Conservation (phyloP, 2,329 filamentous ascomycete genomes). For the Coniochaeta sp. region DNA sequence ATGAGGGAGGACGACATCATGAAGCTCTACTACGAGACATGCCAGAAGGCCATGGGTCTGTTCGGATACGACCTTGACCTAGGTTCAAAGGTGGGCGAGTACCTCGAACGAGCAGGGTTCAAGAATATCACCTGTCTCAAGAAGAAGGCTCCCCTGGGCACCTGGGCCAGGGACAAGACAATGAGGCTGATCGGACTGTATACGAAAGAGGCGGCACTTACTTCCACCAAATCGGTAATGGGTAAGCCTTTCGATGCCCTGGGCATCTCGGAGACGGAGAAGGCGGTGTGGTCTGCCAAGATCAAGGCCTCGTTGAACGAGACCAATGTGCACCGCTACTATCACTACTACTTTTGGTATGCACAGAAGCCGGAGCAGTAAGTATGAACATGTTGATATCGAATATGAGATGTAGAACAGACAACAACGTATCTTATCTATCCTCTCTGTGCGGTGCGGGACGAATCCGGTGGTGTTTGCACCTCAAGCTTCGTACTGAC, state of each 20-base stretch:
- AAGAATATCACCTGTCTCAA: slow-evolving; percentile 27
- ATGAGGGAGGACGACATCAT: slow-evolving; percentile 7
- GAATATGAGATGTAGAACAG: neutral
- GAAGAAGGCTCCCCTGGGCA: slow-evolving; percentile 36
- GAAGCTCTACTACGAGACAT: slow-evolving; percentile 14
- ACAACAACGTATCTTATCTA: neutral
- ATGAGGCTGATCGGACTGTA: slow-evolving; percentile 30
- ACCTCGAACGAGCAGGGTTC: slow-evolving; percentile 28
- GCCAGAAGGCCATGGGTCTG: slow-evolving; percentile 17
- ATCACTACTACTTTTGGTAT: slow-evolving; percentile 8
- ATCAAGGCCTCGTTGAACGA: slow-evolving; percentile 11
- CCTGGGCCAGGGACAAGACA: slow-evolving; percentile 37
- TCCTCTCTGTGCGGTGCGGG: neutral
- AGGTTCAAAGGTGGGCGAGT: slow-evolving; percentile 11
- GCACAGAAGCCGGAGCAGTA: slow-evolving; percentile 9
- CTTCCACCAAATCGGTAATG: slow-evolving; percentile 6
- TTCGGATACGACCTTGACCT: slow-evolving; percentile 19
- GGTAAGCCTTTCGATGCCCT: slow-evolving; percentile 12
- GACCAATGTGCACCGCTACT: slow-evolving; percentile 3
- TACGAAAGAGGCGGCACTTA: slow-evolving; percentile 4
- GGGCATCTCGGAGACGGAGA: slow-evolving; percentile 52
- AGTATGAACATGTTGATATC: neutral
- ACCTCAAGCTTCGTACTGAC: neutral
- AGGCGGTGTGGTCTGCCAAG: slow-evolving; percentile 37
- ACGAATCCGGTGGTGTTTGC: neutral